Evolutionary conservation across 2,329 filamentous ascomycete species (phyloP).

Genomic region (Penicillium sp.): DNA sequence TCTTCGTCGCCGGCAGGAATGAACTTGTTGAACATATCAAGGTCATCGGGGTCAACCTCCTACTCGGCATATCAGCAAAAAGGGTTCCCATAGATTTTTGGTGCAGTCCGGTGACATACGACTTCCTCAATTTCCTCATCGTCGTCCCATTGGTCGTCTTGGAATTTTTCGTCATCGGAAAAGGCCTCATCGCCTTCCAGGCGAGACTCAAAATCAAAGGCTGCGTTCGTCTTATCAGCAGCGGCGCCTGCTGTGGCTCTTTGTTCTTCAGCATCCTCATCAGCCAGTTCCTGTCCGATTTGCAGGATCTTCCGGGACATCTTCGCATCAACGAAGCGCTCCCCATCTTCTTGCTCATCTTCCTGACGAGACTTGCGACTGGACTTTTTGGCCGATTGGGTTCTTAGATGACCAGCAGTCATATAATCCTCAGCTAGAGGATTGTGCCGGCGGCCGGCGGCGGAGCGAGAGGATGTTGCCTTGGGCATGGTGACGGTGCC

Average conservation of each 20-base stretch:
- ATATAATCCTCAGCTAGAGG: constrained; percentile 82
- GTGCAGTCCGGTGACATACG: constrained; percentile 24
- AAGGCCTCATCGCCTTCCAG: constrained; percentile 51
- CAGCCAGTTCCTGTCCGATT: constrained; percentile 77
- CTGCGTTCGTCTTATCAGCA: constrained; percentile 52
- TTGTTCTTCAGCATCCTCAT: constrained; percentile 74
- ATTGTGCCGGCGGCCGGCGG: constrained; percentile 66
- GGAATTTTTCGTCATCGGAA: constrained; percentile 47
- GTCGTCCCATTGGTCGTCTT: constrained; percentile 63
- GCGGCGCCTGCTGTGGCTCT: too few species aligned
- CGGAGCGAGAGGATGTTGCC: constrained; percentile 50
- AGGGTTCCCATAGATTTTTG: too few species aligned
- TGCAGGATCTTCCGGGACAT: constrained; percentile 80
- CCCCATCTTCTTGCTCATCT: constrained; percentile 59
- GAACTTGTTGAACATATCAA: constrained; percentile 86
- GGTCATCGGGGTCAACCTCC: constrained; percentile 79
- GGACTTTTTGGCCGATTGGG: constrained; percentile 67
- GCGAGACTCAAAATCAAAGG: constrained; percentile 74
- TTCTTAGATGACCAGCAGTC: constrained; percentile 59
- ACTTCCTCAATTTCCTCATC: constrained; percentile 51
- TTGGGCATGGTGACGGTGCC: constrained; percentile 75
- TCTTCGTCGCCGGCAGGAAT: constrained; percentile 68
- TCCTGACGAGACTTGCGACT: too few species aligned
- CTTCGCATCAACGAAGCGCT: constrained; percentile 74
- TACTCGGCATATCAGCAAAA: too few species aligned